Percentiles rank a stretch among this genome's conserved stretches.
These are phyloP conservation scores for Prunus padus DNA, from an alignment of 306 rosid species.

Conservation along the genomic window DNA sequence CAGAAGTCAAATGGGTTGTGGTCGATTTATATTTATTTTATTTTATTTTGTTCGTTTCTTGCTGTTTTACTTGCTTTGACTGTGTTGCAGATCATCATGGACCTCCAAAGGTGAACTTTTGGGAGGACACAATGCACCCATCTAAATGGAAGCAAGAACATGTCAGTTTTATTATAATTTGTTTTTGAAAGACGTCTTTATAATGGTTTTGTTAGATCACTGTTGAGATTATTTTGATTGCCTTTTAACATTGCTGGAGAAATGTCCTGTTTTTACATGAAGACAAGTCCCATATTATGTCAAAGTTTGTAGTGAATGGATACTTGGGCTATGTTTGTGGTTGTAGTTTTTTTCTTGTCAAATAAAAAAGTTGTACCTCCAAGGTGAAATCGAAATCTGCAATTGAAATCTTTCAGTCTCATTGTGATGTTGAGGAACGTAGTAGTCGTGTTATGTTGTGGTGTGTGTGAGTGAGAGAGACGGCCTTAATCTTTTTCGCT, in stretches of 20 bases:
- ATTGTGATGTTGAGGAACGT: not conserved
- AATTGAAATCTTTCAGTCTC: not conserved
- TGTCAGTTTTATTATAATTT: conserved; percentile 26
- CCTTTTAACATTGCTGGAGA: not conserved
- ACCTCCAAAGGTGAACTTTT: conserved; percentile 66
- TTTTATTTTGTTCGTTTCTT: not conserved
- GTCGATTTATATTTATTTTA: not conserved
- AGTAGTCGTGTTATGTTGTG: not conserved
- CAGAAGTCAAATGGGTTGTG: not conserved
- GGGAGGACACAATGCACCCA: conserved; percentile 63
- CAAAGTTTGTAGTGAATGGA: not conserved
- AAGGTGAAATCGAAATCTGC: not conserved
- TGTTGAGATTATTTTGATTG: not conserved
- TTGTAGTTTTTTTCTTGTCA: not conserved
- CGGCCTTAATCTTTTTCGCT: too few species aligned
- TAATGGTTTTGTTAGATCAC: not conserved
- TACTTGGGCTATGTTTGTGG: not conserved
- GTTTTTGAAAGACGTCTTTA: not conserved
- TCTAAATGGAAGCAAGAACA: conserved; percentile 77
- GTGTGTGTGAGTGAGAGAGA: not conserved
- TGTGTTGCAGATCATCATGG: conserved; percentile 54
- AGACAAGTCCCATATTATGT: not conserved
- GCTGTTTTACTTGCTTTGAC: conserved; percentile 6
- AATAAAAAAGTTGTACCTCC: not conserved
- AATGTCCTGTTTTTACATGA: not conserved